These are phyloP conservation scores for Tuber microsphaerosporum DNA, from an alignment of 495 filamentous ascomycete species.

Conservation along the genomic window DNA sequence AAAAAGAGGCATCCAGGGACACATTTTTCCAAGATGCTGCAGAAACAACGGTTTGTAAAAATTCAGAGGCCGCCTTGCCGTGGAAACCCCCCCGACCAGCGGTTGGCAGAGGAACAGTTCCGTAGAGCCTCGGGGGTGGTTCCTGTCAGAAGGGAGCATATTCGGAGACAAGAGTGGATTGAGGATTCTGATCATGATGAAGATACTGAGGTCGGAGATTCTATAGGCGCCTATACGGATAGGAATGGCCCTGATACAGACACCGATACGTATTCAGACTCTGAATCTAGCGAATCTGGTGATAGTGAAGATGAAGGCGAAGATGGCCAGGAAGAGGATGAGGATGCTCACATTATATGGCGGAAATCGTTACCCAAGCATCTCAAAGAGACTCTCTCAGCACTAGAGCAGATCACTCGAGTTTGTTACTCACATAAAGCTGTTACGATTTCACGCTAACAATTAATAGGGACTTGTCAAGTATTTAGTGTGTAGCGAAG, in stretches of 20 bases:
- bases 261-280: not conserved
- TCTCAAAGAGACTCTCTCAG: slow-evolving; percentile 31
- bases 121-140: not conserved
- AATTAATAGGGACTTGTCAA: slow-evolving; percentile 23
- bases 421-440: slow-evolving; percentile 12
- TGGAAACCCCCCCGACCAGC: not conserved
- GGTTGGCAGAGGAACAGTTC: not conserved
- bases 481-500: slow-evolving; percentile 38
- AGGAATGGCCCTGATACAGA: slow-evolving; percentile 12
- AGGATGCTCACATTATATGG: slow-evolving; percentile 19
- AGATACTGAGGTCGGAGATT: not conserved
- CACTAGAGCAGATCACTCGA: slow-evolving; percentile 32
- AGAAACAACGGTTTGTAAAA: not conserved
- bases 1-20: not conserved
- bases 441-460: slow-evolving; percentile 6
- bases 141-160: not conserved
- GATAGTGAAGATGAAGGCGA: slow-evolving; percentile 1
- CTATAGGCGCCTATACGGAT: not conserved
- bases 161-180: not conserved
- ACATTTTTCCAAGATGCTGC: not conserved
- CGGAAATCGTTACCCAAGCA: slow-evolving; percentile 27
- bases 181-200: not conserved
- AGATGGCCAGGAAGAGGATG: slow-evolving; percentile 7
- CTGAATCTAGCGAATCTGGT: slow-evolving; percentile 4
- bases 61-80: not conserved